Base-by-base conservation (phyloP, 1,284 basidiomycete species). In the Ustilago nuda region DNA sequence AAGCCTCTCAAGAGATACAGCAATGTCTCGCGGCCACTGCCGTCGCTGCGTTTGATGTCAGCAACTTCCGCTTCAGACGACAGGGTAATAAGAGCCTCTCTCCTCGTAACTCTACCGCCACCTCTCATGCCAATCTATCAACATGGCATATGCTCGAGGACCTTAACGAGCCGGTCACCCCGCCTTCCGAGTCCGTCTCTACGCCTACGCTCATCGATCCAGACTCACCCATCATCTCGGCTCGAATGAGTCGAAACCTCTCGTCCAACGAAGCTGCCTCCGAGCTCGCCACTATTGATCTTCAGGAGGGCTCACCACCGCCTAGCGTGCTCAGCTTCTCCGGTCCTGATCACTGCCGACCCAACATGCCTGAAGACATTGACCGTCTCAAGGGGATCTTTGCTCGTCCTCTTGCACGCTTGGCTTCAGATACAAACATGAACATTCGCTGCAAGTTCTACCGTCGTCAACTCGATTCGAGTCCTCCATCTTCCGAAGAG, bases 361-460 rank as follows among this genome's bases (percentile, higher is more conserved):
- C 72, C 36, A 62, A 67, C 57, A 43, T 73, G 57, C 54, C 66
- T n/a, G 50, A 68, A 12, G 66, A 73, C 43, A 51, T 66, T 6
- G 50, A 61, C 8, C 50, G 45, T 8, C 50, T 63, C 71, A 73
- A 73, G 54, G 33, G 56, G 27, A 35, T 45, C 17, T 73, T 73
- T 43, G 66, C 71, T 19, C 12, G 17, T 13, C 61, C 71, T 3
- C 48, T 73, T 15, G 61, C 65, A 7, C 65, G 54, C 27, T 43
- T 58, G 52, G 71, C 71, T 9, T 30, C 60, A 17, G 71, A 68
- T 8, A 73, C 71, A 9, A 50, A 68, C 8, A 67, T 73, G 65
- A 73, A 57, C 52, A 52, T 73, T 11, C 66, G 72, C 13, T 69
- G 66, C 66, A 46, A 70, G 23, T 66, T 70, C 52, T 70, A 74